Evolutionary conservation across 23 red algal genomes (phyloP).

Genomic region (Gracilaria gracilis): DNA sequence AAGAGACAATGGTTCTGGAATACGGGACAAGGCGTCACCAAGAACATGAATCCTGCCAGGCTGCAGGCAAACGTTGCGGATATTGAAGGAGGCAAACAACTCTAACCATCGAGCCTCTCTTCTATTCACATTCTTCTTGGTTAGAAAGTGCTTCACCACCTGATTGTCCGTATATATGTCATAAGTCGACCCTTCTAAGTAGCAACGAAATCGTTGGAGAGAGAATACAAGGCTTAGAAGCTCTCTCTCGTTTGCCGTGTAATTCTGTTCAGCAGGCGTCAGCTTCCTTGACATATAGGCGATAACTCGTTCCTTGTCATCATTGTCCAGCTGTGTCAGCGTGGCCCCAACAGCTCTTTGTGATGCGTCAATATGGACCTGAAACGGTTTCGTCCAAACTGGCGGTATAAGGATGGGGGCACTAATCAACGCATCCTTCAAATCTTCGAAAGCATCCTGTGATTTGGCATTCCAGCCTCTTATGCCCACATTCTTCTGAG

Average conservation of each 20-base stretch:
- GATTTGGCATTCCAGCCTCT: too few species aligned
- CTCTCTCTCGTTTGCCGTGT: not conserved
- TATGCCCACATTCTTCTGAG: too few species aligned
- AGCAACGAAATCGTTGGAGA: conserved; percentile 30
- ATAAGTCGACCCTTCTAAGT: conserved; percentile 35
- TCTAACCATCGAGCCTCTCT: not conserved
- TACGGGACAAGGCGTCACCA: not conserved
- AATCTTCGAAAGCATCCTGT: too few species aligned
- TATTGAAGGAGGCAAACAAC: not conserved
- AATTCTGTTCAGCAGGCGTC: too few species aligned
- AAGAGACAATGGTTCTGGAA: not conserved
- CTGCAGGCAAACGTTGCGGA: not conserved
- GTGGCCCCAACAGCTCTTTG: too few species aligned
- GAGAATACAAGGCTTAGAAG: conserved; percentile 4
- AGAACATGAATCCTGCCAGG: conserved; percentile 6
- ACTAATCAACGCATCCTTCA: too few species aligned
- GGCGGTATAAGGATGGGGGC: too few species aligned
- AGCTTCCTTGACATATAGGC: too few species aligned
- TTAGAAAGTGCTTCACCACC: not conserved
- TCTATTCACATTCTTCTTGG: conserved; percentile 19
- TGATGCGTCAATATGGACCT: too few species aligned
- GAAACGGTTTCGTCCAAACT: too few species aligned
- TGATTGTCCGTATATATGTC: conserved; percentile 31
- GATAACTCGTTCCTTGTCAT: too few species aligned
- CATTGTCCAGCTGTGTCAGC: too few species aligned